These are phyloP conservation scores for Boletus vinaceobasis DNA, from an alignment of 768 basidiomycete species.

Conservation along the genomic window DNA sequence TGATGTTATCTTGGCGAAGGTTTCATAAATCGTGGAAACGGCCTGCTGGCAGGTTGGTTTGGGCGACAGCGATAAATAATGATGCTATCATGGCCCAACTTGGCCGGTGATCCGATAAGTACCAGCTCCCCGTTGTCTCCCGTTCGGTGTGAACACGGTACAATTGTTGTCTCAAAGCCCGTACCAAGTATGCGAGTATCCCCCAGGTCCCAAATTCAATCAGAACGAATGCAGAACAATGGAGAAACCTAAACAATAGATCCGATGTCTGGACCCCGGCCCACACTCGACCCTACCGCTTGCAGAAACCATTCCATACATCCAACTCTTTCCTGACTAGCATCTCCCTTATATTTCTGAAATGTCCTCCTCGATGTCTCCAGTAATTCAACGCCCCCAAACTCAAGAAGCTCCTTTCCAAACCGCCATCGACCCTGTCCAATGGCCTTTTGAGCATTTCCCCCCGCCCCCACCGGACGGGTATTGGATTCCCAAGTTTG, in stretches of 20 bases:
- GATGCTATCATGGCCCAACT: too few relatives aligned
- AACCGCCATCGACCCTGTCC: neutral
- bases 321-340: neutral
- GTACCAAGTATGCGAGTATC: too few relatives aligned
- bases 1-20: too few relatives aligned
- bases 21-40: too few relatives aligned
- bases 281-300: neutral
- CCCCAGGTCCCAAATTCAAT: neutral
- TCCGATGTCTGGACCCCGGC: neutral
- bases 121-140: too few relatives aligned
- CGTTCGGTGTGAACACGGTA: too few relatives aligned
- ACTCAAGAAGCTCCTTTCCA: neutral
- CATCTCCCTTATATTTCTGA: neutral
- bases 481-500: slow-evolving; percentile 25
- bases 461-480: slow-evolving; percentile 26
- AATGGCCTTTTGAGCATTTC: slow-evolving; percentile 30
- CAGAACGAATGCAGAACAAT: neutral
- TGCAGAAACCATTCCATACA: neutral
- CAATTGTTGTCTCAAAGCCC: too few relatives aligned
- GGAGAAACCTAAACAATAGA: slow-evolving; percentile 3
- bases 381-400: neutral
- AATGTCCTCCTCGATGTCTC: slow-evolving; percentile 6
- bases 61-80: too few relatives aligned
- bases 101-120: too few relatives aligned
- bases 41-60: too few relatives aligned